These are phyloP conservation scores for Mycena citricolor DNA, from an alignment of 1,284 basidiomycete species.

Conservation along the genomic window DNA sequence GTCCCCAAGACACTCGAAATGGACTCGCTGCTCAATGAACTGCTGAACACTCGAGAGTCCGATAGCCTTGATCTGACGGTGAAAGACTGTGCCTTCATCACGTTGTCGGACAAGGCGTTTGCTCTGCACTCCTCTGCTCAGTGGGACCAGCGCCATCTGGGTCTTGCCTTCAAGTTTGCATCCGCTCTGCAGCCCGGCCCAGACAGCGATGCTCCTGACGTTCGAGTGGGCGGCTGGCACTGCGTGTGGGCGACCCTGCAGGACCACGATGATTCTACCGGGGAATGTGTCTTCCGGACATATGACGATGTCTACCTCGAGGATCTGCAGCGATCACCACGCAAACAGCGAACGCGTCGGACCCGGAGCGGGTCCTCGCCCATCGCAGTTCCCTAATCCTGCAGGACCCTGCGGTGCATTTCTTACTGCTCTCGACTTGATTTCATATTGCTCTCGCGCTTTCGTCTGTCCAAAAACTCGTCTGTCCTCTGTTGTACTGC, in stretches of 20 bases:
- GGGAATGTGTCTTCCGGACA: conserved; percentile 53
- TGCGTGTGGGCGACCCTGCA: conserved; percentile 62
- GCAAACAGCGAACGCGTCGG: conserved; percentile 27
- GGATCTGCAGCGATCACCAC: conserved; percentile 38
- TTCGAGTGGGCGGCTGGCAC: conserved; percentile 52
- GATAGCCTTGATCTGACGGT: conserved; percentile 43
- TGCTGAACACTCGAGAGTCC: conserved; percentile 33
- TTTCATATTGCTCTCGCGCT: no score
- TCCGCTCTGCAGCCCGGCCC: no score
- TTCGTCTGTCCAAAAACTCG: no score
- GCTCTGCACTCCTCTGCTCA: conserved; percentile 30
- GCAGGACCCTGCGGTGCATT: no score
- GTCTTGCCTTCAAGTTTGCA: conserved; percentile 35
- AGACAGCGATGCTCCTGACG: no score
- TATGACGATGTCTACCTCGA: conserved; percentile 60
- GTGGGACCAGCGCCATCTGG: conserved; percentile 59
- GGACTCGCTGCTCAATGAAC: conserved; percentile 43
- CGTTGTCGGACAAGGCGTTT: conserved; percentile 58
- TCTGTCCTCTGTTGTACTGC: no score
- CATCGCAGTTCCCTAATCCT: no score
- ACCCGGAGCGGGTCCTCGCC: conserved; percentile 9
- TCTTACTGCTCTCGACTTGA: no score
- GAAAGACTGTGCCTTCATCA: conserved; percentile 52
- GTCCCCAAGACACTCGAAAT: conserved; percentile 60
- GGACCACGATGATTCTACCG: conserved; percentile 43